Base-by-base conservation (phyloP, 192 early-diverging fungal species). In the Kickxella alabastrina region DNA sequence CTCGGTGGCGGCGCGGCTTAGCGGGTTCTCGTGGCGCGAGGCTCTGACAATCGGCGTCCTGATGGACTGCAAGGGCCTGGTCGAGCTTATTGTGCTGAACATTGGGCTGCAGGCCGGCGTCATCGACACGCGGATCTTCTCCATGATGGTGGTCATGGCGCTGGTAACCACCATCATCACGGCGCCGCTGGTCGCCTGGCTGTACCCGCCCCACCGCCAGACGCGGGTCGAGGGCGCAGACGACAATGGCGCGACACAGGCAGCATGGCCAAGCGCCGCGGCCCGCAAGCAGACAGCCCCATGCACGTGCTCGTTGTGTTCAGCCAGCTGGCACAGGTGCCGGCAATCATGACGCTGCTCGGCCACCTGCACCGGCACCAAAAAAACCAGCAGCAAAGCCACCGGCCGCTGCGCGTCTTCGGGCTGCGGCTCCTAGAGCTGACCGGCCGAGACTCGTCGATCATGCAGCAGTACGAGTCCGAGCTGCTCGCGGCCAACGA, bases 51-150 rank as follows among this genome's bases (percentile, higher is more conserved):
- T 95, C 35, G 95, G 95, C 1, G 58, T 92, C 38, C 66, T 98
- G 39, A 96, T 98, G 93, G 95, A 91, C 78, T 91, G 89, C 58
- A 96, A 95, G 72, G 93, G 92, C 36, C 78, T 98, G 23, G 91
- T 98, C 17, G 95, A 98, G 65, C 77, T 98, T 6, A 95, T 96
- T 50, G 92, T 98, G 25, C 81, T 98, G 7, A 98, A 98, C 70
- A 84, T 98, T 50, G 93, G 95, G 10, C 77, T 87, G 52, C 74
- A 89, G 29, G 89, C 92, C 1, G 82, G 83, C 7, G 89, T 96
- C 18, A 86, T 97, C 43, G 85, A 87, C 37, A 82, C 82, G 13
- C 26, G 56, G 41, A 68, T 88, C 19, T 90, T 87, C 45, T 77
- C 79, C 17, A 81, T 92, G 64, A 85, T 86, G 79, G 82, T 92